Evolutionary conservation across 805 yeast species (phyloP), one percentile per base, ranked within the genome.

Genomic region (Teunomyces gatunensis): DNA sequence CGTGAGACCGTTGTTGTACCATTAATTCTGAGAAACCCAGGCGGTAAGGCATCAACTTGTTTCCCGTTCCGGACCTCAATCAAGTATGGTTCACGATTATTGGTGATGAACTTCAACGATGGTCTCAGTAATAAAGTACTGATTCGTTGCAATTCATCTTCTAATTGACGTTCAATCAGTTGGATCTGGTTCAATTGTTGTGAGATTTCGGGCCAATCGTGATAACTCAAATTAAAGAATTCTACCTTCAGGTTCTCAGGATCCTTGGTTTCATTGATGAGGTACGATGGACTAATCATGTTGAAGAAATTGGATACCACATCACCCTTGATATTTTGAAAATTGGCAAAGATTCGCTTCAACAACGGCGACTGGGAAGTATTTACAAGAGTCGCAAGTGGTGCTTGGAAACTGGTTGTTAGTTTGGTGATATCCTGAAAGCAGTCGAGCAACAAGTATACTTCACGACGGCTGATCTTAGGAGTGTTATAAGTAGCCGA

Each of bases 21-120:
- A 55, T 80, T 85, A 23, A 87, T 78, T 54, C 88, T 85, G 10
- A 85, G 67, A 96, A 97, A 92, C 44, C 80, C 81, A 2, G 69
- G 55, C 0, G 98, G 98, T 1, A 91, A 64, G 1, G 68, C 64
- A 37, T 78, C 79, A 1, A 77, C 71, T 39, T 79, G 79, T 10
- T 77, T 65, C 1, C 70, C 71, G 51, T 83, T 83, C 39, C 89
- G 69, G 0, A 92, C 83, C 57, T 91, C 97, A 18, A 94, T 75
- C 42, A 91, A 68, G 58, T 84, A 87, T 2, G 89, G 85, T 17
- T 85, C 87, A 45, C 81, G 84, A 44, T 78, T 74, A 46, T 79
- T 81, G 11, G 83, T 75, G 23, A 73, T 69, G 56, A 72, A 89
- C 17, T 75, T 68, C 45, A 86, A 59, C 34, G 77, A 70, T 0